These are phyloP conservation scores for Mycena sp. DNA, from an alignment of 1,284 basidiomycete species.

Conservation along the genomic window DNA sequence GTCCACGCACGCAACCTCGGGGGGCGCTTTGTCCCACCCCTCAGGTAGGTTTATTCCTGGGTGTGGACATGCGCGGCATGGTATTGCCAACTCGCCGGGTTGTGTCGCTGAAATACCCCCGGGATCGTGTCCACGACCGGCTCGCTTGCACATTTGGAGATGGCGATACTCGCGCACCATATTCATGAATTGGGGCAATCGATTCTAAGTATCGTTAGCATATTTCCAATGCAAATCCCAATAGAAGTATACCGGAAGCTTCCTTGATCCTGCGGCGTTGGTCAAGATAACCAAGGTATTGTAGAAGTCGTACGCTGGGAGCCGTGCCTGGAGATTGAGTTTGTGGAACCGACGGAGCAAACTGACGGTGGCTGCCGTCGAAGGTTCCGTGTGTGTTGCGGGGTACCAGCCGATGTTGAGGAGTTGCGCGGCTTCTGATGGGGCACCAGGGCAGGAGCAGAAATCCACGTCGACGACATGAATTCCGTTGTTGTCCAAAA, in stretches of 20 bases:
- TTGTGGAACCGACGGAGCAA: constrained; percentile 31
- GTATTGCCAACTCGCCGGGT: constrained; percentile 24
- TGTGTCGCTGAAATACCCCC: constrained; percentile 25
- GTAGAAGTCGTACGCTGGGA: constrained; percentile 30
- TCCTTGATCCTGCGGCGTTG: constrained; percentile 5
- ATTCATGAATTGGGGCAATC: constrained; percentile 12
- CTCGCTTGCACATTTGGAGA: constrained; percentile 28
- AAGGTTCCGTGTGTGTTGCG: constrained; percentile 13
- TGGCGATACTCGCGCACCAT: constrained; percentile 2
- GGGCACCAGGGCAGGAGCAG: constrained; percentile 43
- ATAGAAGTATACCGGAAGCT: background rate
- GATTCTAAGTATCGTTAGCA: constrained; percentile 6
- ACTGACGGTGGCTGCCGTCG: constrained; percentile 27
- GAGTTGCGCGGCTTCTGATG: constrained; percentile 25
- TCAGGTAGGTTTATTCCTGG: constrained; percentile 31
- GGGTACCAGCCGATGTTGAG: constrained; percentile 11
- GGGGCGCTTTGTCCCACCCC: constrained; percentile 30
- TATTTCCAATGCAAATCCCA: background rate
- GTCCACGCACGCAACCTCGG: constrained; percentile 17
- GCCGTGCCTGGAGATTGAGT: constrained; percentile 27
- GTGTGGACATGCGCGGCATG: constrained; percentile 4
- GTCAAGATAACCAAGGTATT: constrained; percentile 23
- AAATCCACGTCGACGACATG: constrained; percentile 46
- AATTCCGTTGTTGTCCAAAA: constrained; percentile 38
- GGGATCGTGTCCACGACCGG: constrained; percentile 33